phyloP scores from a whole-genome alignment of 805 yeast genomes.

The Kluyveromyces siamensis region DNA sequence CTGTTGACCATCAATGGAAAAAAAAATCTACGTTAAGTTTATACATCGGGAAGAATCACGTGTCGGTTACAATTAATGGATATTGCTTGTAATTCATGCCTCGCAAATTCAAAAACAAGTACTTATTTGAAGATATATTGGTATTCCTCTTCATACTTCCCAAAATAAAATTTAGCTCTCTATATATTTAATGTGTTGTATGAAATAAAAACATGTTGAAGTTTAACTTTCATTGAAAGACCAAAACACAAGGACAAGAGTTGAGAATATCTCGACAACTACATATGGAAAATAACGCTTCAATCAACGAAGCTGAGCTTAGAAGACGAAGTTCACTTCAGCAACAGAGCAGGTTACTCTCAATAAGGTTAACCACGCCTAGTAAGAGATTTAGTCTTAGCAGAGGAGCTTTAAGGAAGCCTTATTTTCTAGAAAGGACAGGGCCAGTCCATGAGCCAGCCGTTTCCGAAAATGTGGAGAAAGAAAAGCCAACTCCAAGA shows the following conservation, averaged over 20 bases:
- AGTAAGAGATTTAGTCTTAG: not conserved
- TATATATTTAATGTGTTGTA: not conserved
- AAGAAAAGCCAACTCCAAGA: not conserved
- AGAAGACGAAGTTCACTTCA: constrained; percentile 1
- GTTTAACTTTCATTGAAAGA: no score
- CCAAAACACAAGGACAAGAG: not conserved
- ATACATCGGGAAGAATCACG: not conserved
- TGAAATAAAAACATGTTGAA: not conserved
- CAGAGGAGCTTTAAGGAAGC: not conserved
- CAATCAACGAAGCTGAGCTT: not conserved
- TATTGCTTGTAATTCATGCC: no score
- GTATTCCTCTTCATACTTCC: no score
- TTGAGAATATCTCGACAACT: not conserved
- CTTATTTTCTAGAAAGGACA: not conserved
- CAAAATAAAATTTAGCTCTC: no score
- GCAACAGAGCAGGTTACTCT: constrained; percentile 1
- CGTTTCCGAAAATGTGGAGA: not conserved
- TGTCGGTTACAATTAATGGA: not conserved
- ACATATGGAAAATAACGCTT: not conserved
- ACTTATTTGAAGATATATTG: no score
- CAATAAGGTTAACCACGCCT: not conserved
- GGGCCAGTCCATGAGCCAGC: not conserved
- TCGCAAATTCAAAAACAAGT: no score
- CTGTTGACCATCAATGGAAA: not conserved
- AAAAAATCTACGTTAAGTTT: no score